These are phyloP conservation scores for Sarcocystis neurona DNA, from an alignment of 169 alveolate species.

Conservation along the genomic window DNA sequence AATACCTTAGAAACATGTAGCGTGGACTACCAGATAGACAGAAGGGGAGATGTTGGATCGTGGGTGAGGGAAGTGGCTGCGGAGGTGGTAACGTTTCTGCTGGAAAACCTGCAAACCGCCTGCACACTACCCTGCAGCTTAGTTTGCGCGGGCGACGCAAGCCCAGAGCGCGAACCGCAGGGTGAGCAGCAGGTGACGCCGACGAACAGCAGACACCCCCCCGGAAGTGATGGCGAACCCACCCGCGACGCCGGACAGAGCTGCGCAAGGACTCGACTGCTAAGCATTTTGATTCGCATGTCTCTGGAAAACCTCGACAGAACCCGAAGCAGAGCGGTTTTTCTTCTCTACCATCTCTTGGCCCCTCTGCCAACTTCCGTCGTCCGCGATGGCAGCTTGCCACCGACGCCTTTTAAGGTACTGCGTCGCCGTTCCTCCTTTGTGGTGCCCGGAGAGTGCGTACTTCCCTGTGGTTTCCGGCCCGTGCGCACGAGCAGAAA, in stretches of 20 bases:
- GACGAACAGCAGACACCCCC: neutral
- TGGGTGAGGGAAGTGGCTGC: constrained; percentile 88
- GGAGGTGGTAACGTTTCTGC: constrained; percentile 66
- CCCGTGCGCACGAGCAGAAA: no score
- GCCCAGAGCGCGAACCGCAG: constrained; percentile 7
- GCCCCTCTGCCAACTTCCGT: constrained; percentile 23
- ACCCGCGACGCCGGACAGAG: constrained; percentile 24
- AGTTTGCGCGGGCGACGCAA: neutral
- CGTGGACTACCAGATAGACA: constrained; percentile 32
- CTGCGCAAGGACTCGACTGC: neutral
- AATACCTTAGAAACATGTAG: constrained; percentile 34
- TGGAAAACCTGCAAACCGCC: constrained; percentile 23
- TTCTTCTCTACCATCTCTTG: constrained; percentile 37
- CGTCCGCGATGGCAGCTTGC: no score
- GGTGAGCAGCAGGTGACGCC: constrained; percentile 17
- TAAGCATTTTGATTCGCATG: constrained; percentile 37
- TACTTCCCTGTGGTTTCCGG: no score
- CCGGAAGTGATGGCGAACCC: no score
- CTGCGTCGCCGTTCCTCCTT: no score
- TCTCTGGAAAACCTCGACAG: constrained; percentile 40
- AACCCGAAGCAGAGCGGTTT: constrained; percentile 52
- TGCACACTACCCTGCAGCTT: neutral
- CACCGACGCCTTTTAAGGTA: no score
- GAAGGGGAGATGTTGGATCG: constrained; percentile 88
- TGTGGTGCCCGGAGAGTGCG: no score